Evolutionary conservation across 2,329 filamentous ascomycete species (phyloP), one percentile per base, ranked within the genome.

Genomic region (Epichloe gansuensis): DNA sequence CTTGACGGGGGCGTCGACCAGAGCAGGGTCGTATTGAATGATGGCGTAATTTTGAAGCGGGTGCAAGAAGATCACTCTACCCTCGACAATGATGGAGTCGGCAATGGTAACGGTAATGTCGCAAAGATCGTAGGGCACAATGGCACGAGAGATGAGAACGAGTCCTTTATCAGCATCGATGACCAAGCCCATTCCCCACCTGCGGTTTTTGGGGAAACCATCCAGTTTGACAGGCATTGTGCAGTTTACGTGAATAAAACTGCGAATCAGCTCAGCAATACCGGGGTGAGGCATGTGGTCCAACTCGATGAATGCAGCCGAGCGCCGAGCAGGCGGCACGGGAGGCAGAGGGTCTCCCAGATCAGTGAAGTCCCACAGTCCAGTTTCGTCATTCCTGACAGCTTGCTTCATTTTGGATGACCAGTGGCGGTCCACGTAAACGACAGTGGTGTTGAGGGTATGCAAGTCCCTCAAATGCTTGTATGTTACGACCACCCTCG

Each of bases 1-100:
- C 72, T 91, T 81, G 12, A 98, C 91, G 0, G 93, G 91, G 2
- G 91, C 93, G 63, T 95, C 82, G n/a, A 97, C 94, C 17, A 98
- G 79, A 41, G 80, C 82, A 2, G 93, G 88, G 65, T 98, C 91
- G 66, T 98, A 98, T 70, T 95, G 86, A 61, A 98, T 82, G 62
- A 98, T 86, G 59, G 87, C 88, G 68, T 97, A 98, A 69, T 98
- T 98, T 66, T 97, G 93, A 51, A 98, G 75, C 13, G 93, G 93
- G 65, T 98, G 93, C 67, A 98, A 75, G 74, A 98, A 98, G 13
- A 97, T 80, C 4, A 98, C 87, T 70, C 94, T 95, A 61, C 87
- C 93, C 60, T 91, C 86, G 11, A 97, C 87, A 52, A 95, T 88
- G 62, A 98, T 89, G 3, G 91, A 95, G 67, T 98, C 93, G 25